Conservation (phyloP, 2,329 filamentous ascomycete genomes). For the Fusarium lateritium region DNA sequence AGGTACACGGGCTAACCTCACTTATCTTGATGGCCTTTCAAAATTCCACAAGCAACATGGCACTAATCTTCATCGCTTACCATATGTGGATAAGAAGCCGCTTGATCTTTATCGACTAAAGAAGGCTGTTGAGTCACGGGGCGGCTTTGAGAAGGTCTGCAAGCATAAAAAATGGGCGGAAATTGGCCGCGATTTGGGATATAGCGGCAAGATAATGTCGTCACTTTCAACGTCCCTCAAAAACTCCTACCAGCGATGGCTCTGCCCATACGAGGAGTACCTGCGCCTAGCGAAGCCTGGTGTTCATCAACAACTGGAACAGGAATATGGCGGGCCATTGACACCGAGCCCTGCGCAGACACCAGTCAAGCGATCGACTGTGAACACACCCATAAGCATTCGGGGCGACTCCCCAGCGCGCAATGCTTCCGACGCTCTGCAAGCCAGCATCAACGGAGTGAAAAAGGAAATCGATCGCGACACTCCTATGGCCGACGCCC, state of each 20-base stretch:
- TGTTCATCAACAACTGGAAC: constrained; percentile 95
- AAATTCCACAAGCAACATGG: constrained; percentile 99
- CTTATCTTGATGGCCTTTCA: constrained; percentile 93
- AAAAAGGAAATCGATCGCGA: constrained; percentile 65
- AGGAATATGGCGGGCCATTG: constrained; percentile 92
- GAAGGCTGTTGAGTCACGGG: constrained; percentile 94
- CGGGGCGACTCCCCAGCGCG: constrained; percentile 77
- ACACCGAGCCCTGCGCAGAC: constrained; percentile 80
- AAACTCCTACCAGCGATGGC: constrained; percentile 97
- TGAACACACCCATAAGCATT: constrained; percentile 71
- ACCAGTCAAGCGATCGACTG: constrained; percentile 77
- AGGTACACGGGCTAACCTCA: constrained; percentile 96
- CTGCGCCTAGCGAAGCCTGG: constrained; percentile 90
- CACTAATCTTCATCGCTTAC: constrained; percentile 92
- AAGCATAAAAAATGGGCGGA: constrained; percentile 99
- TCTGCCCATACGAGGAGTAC: constrained; percentile 97
- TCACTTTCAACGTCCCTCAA: constrained; percentile 97
- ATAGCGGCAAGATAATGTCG: constrained; percentile 99
- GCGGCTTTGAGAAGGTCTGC: constrained; percentile 96
- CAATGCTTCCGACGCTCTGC: constrained; percentile 68
- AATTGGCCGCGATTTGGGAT: constrained; percentile 95
- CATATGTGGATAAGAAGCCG: constrained; percentile 97
- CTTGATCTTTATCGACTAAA: constrained; percentile 96
- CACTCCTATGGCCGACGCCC: constrained; percentile 63
- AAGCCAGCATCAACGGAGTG: constrained; percentile 62